Evolutionary conservation across 2,329 filamentous ascomycete genomes (phyloP).

Genomic region (Huntiella abstrusa): DNA sequence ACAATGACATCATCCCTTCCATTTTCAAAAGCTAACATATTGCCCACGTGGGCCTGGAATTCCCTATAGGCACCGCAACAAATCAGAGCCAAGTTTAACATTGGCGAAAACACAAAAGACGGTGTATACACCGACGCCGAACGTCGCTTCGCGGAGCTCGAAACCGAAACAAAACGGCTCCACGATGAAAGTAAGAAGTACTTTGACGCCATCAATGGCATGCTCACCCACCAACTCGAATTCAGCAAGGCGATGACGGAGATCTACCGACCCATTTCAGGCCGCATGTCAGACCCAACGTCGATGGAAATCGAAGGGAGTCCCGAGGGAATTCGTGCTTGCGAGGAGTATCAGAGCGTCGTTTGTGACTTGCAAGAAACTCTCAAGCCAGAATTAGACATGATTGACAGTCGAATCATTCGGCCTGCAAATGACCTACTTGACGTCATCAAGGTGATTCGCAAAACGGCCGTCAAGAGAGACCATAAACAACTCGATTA

Average conservation of each 20-base stretch:
- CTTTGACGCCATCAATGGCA: slow-evolving; percentile 93
- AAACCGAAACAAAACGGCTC: slow-evolving; percentile 87
- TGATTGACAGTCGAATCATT: slow-evolving; percentile 87
- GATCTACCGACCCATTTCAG: slow-evolving; percentile 96
- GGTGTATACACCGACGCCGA: slow-evolving; percentile 88
- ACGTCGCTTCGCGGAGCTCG: slow-evolving; percentile 80
- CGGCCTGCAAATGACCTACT: slow-evolving; percentile 82
- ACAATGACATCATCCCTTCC: too few species aligned
- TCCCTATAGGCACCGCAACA: slow-evolving; percentile 58
- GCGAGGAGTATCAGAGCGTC: slow-evolving; percentile 84
- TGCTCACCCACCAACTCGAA: slow-evolving; percentile 93
- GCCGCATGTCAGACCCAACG: slow-evolving; percentile 82
- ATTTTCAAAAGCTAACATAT: background rate
- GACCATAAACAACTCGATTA: slow-evolving; percentile 97
- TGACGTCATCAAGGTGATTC: slow-evolving; percentile 87
- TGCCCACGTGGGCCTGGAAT: too few species aligned
- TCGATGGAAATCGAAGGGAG: slow-evolving; percentile 69
- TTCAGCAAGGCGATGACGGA: slow-evolving; percentile 93
- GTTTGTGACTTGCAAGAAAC: slow-evolving; percentile 81
- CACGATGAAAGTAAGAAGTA: slow-evolving; percentile 97
- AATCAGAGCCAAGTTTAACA: slow-evolving; percentile 81
- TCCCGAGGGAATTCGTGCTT: slow-evolving; percentile 79
- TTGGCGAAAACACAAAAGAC: slow-evolving; percentile 91
- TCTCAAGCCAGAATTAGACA: slow-evolving; percentile 79
- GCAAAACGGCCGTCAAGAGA: slow-evolving; percentile 73